These are phyloP conservation scores for Xanthoparmelia taractica DNA, from an alignment of 495 filamentous ascomycete species.

Conservation along the genomic window DNA sequence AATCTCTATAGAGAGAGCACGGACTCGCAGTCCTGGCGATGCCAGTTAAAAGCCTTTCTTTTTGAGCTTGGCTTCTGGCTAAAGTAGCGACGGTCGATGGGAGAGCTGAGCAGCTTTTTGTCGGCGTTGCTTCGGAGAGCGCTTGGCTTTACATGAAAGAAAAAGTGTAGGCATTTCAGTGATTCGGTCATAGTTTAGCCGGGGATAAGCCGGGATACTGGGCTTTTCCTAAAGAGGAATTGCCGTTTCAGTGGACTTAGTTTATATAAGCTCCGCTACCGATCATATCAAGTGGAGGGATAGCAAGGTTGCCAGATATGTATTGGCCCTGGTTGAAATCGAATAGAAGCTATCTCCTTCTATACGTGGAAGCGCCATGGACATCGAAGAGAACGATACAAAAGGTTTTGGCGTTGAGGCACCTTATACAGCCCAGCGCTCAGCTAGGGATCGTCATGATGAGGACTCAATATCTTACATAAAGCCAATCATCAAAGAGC, in stretches of 20 bases:
- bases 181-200: not conserved
- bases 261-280: not conserved
- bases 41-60: too few relatives aligned
- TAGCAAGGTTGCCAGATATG: not conserved
- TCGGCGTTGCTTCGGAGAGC: too few relatives aligned
- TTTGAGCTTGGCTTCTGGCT: too few relatives aligned
- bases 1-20: too few relatives aligned
- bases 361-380: not conserved
- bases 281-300: not conserved
- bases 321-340: not conserved
- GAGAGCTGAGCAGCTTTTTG: too few relatives aligned
- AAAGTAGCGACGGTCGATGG: too few relatives aligned
- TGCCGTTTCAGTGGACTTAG: not conserved
- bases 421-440: not conserved
- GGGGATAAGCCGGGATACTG: not conserved
- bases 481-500: slow-evolving; percentile 25
- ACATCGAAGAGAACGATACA: not conserved
- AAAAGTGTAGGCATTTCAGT: too few relatives aligned
- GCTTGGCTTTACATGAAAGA: too few relatives aligned
- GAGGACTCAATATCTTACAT: slow-evolving; percentile 9
- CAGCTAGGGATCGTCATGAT: slow-evolving; percentile 6
- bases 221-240: too few relatives aligned
- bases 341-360: too few relatives aligned
- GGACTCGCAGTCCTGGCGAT: too few relatives aligned
- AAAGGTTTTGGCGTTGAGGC: not conserved